Evolutionary conservation across 148 eudicot species (phyloP).

Genomic region (Euryodendron excelsum): DNA sequence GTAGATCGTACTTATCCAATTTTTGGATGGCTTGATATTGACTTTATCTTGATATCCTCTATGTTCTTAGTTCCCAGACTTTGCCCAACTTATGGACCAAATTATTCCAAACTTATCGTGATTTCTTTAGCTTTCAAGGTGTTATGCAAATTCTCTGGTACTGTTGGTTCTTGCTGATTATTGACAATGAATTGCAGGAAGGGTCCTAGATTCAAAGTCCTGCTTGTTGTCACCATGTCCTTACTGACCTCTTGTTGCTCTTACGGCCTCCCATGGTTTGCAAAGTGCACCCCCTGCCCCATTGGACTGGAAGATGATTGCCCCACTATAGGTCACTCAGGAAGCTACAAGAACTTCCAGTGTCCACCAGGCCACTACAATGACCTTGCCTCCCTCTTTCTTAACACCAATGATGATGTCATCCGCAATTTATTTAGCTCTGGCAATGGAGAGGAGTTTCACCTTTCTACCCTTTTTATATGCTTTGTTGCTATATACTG

Average conservation of each 20-base stretch:
- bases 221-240: conserved; percentile 50
- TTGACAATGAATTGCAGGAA: conserved; percentile 41
- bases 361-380: conserved; percentile 68
- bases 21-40: neutral
- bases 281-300: conserved; percentile 64
- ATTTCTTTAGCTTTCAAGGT: neutral
- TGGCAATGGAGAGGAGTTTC: conserved; percentile 36
- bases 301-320: conserved; percentile 42
- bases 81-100: neutral
- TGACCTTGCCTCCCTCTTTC: conserved; percentile 73
- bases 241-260: conserved; percentile 61
- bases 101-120: neutral
- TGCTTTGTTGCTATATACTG: conserved; percentile 42
- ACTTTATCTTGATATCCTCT: neutral
- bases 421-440: conserved; percentile 68
- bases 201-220: conserved; percentile 52
- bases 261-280: conserved; percentile 65
- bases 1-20: neutral
- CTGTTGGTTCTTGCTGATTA: conserved; percentile 12
- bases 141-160: neutral
- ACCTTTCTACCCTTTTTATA: conserved; percentile 43
- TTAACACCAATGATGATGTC: conserved; percentile 76
- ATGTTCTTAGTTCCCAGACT: neutral
- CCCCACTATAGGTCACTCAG: conserved; percentile 59
- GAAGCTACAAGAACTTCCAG: conserved; percentile 63